These are phyloP conservation scores for Triticum turgidum DNA, from an alignment of 176 grass and related monocot genomes.

Conservation along the genomic window DNA sequence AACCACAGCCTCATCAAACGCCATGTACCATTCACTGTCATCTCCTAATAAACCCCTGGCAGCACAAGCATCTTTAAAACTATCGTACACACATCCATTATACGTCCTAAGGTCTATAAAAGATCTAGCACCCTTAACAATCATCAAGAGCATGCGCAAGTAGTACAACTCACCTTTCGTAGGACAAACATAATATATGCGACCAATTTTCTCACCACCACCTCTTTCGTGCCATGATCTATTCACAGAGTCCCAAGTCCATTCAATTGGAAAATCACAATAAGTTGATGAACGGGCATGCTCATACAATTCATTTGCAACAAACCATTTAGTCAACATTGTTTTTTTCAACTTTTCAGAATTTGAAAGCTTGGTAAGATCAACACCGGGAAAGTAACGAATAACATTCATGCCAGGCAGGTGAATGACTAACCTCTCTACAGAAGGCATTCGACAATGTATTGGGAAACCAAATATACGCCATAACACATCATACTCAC, in stretches of 20 bases:
- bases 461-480: background rate
- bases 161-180: background rate
- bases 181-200: background rate
- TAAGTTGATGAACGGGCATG: too few relatives aligned
- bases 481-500: background rate
- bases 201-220: background rate
- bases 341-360: background rate
- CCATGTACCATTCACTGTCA: background rate
- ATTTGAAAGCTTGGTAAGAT: background rate
- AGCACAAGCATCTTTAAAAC: background rate
- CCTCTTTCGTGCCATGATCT: background rate
- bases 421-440: background rate
- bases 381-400: background rate
- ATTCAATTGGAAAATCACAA: too few relatives aligned
- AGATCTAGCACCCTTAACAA: background rate
- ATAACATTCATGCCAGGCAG: background rate
- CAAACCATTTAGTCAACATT: too few relatives aligned
- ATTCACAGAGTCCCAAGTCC: too few relatives aligned
- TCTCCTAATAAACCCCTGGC: background rate
- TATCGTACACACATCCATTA: background rate
- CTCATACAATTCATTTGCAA: too few relatives aligned
- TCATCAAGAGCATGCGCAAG: background rate
- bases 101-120: background rate
- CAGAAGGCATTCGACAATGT: background rate
- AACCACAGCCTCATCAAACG: background rate